Evolutionary conservation across 2,329 filamentous ascomycete genomes (phyloP).

Genomic region (Orbilia brochopaga): DNA sequence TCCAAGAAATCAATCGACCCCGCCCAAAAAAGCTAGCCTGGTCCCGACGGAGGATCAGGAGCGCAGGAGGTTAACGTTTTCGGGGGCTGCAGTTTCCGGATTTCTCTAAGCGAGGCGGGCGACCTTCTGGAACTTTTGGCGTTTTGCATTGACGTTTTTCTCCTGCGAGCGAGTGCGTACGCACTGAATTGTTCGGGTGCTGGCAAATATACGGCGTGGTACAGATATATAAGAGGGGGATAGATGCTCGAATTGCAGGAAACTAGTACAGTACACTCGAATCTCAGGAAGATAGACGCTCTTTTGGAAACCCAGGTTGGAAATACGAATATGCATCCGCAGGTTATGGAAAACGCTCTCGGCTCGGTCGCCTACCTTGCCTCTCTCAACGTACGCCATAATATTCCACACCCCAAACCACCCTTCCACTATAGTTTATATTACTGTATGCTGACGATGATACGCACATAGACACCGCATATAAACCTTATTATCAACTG

Average conservation of each 20-base stretch:
- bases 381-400: slow-evolving; percentile 36
- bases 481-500: slow-evolving; percentile 28
- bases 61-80: too few relatives aligned
- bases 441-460: not conserved
- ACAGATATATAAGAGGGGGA: too few relatives aligned
- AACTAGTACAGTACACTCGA: too few relatives aligned
- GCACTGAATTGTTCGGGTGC: too few relatives aligned
- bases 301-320: not conserved
- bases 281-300: not conserved
- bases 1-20: too few relatives aligned
- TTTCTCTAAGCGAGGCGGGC: not conserved
- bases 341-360: slow-evolving; percentile 36
- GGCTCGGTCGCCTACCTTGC: slow-evolving; percentile 33
- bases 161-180: too few relatives aligned
- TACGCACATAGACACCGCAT: slow-evolving; percentile 10
- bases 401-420: too few relatives aligned
- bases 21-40: too few relatives aligned
- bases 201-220: too few relatives aligned
- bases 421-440: not conserved
- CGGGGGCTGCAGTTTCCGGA: not conserved
- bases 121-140: not conserved
- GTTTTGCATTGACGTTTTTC: slow-evolving; percentile 3
- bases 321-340: slow-evolving; percentile 30
- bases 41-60: too few relatives aligned
- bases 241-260: too few relatives aligned